Evolutionary conservation across 2,329 filamentous ascomycete species (phyloP).

Genomic region (Teratosphaeria nubilosa): DNA sequence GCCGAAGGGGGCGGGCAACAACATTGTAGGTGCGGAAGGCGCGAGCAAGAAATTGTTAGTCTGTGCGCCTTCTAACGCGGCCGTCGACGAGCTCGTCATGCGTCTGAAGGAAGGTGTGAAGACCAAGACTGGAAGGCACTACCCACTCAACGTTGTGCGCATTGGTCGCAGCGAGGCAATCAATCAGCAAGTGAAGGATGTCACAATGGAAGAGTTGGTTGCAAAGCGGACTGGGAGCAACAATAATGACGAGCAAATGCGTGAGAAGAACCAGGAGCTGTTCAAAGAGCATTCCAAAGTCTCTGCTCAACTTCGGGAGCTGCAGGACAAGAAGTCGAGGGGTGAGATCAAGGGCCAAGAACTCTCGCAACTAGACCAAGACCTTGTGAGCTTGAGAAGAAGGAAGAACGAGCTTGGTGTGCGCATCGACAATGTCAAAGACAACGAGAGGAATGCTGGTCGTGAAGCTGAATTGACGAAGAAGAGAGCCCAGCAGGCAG

Average conservation of each 20-base stretch:
- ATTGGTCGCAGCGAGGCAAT: constrained; percentile 87
- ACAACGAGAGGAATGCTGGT: constrained; percentile 68
- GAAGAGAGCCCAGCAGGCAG: constrained; percentile 76
- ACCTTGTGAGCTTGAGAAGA: constrained; percentile 68
- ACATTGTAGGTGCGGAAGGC: constrained; percentile 18
- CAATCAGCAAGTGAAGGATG: constrained; percentile 77
- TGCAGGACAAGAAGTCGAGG: constrained; percentile 58
- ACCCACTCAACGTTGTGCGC: constrained; percentile 78
- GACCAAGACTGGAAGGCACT: constrained; percentile 59
- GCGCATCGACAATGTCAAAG: constrained; percentile 78
- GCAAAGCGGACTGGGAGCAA: constrained; percentile 51
- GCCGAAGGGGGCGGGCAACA: constrained; percentile 16
- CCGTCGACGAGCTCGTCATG: constrained; percentile 90
- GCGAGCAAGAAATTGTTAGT: constrained; percentile 78
- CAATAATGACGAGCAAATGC: constrained; percentile 29
- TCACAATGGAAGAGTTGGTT: constrained; percentile 88
- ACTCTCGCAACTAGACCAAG: constrained; percentile 57
- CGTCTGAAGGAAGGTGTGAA: constrained; percentile 82
- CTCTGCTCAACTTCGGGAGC: constrained; percentile 56
- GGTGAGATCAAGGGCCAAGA: constrained; percentile 41
- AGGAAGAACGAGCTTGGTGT: constrained; percentile 67
- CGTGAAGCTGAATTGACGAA: constrained; percentile 80
- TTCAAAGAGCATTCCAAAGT: constrained; percentile 57
- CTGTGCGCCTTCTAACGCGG: constrained; percentile 96
- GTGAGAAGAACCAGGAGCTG: constrained; percentile 51